Percentiles rank a stretch among this genome's conserved stretches.
phyloP scores from a whole-genome alignment of 495 filamentous ascomycete genomes.

The Penicillium paradoxum region DNA sequence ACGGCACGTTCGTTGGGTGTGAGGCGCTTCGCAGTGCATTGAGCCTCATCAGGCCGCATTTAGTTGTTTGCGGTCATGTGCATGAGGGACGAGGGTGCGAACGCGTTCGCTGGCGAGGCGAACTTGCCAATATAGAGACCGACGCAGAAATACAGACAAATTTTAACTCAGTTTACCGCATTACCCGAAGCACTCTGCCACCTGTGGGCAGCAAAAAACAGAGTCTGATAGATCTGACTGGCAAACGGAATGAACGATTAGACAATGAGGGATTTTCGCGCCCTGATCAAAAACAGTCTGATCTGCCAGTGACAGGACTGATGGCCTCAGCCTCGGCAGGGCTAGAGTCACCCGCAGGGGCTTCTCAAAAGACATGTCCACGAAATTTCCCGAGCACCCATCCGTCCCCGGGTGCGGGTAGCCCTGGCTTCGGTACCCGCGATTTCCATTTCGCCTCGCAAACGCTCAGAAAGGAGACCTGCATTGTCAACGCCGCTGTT shows the following conservation, averaged over 20 bases:
- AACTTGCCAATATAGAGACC: conserved; percentile 1
- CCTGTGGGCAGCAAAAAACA: conserved; percentile 51
- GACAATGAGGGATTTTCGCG: conserved; percentile 34
- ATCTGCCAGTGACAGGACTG: background rate
- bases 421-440: conserved; percentile 5
- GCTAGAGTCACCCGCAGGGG: conserved; percentile 9
- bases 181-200: conserved; percentile 21
- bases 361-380: conserved; percentile 4
- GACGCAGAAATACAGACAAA: background rate
- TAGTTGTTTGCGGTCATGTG: conserved; percentile 49
- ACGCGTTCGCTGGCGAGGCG: conserved; percentile 32
- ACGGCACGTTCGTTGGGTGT: conserved; percentile 35
- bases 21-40: conserved; percentile 31
- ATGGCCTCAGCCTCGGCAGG: conserved; percentile 8
- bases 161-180: conserved; percentile 3
- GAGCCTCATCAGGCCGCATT: conserved; percentile 37
- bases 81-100: conserved; percentile 47
- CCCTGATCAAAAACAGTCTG: background rate
- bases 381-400: background rate
- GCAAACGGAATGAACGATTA: conserved; percentile 38
- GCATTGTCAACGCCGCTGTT: conserved; percentile 72
- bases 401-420: conserved; percentile 7
- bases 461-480: conserved; percentile 60
- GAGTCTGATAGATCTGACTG: conserved; percentile 52
- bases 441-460: conserved; percentile 25